These are phyloP conservation scores for Podaxis sp. DNA, from an alignment of 768 basidiomycete species.

Conservation along the genomic window DNA sequence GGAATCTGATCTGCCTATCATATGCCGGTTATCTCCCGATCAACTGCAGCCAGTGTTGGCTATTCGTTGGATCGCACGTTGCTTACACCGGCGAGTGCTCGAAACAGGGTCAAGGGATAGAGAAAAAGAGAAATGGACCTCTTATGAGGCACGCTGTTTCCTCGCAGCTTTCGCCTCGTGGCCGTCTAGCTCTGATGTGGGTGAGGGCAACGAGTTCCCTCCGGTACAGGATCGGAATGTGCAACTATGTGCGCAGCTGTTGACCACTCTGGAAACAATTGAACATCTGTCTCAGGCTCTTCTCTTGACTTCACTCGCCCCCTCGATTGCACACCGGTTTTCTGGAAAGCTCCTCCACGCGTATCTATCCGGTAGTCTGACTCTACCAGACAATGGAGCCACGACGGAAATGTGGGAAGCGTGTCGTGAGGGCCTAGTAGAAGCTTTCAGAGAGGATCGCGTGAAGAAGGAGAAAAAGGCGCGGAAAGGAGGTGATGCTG, in stretches of 20 bases:
- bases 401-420: conserved; percentile 46
- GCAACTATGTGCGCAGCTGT: conserved; percentile 66
- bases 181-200: conserved; percentile 15
- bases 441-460: conserved; percentile 48
- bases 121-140: conserved; percentile 70
- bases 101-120: conserved; percentile 56
- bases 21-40: conserved; percentile 48
- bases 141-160: conserved; percentile 57
- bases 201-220: conserved; percentile 25
- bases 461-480: conserved; percentile 42
- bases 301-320: conserved; percentile 49
- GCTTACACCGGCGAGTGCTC: conserved; percentile 48
- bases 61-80: conserved; percentile 60
- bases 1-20: conserved; percentile 47
- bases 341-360: conserved; percentile 65
- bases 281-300: conserved; percentile 62
- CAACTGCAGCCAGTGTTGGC: conserved; percentile 53
- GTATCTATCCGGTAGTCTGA: conserved; percentile 36
- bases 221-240: conserved; percentile 58
- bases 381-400: conserved; percentile 22
- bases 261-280: conserved; percentile 58
- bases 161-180: conserved; percentile 47
- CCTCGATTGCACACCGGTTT: conserved; percentile 46
- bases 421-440: conserved; percentile 43
- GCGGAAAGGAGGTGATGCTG: conserved; percentile 21